Evolutionary conservation across 2,329 filamentous ascomycete species (phyloP).

Genomic region (Diaporthe caulivora): DNA sequence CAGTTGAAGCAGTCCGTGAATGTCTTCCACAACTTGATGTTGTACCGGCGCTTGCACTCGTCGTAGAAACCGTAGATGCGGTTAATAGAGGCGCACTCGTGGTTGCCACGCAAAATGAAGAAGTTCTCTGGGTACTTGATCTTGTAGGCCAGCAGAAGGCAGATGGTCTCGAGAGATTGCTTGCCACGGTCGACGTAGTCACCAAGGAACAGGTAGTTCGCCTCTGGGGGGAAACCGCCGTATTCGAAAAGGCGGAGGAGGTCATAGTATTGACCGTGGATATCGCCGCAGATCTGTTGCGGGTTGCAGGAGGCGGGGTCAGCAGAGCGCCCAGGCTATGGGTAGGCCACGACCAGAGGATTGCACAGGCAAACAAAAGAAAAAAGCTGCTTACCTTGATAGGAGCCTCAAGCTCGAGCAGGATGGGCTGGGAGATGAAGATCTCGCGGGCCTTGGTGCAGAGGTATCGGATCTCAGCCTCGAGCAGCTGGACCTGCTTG

Average conservation of each 20-base stretch:
- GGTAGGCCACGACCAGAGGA: conserved; percentile 23
- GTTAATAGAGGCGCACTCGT: conserved; percentile 99
- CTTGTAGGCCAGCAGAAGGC: conserved; percentile 96
- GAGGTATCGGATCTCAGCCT: conserved; percentile 95
- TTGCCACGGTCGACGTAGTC: conserved; percentile 99
- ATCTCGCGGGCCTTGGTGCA: conserved; percentile 99
- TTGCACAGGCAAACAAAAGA: background rate
- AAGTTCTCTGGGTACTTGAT: conserved; percentile 99
- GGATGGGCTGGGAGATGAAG: conserved; percentile 98
- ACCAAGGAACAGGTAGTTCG: conserved; percentile 99
- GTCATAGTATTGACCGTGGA: conserved; percentile 99
- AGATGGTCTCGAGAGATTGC: conserved; percentile 99
- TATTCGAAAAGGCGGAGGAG: conserved; percentile 97
- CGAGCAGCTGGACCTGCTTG: conserved; percentile 97
- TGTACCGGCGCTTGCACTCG: conserved; percentile 98
- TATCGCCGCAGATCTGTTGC: conserved; percentile 94
- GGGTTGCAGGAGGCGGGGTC: conserved; percentile 32
- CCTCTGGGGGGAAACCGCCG: conserved; percentile 96
- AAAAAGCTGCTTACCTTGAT: conserved; percentile 82
- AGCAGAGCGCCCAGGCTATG: conserved; percentile 26
- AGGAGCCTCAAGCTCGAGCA: conserved; percentile 96
- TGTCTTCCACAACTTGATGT: conserved; percentile 99
- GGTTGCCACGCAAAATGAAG: conserved; percentile 98
- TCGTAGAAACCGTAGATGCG: conserved; percentile 99
- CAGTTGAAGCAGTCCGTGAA: conserved; percentile 99